Percentiles rank a stretch among this genome's conserved stretches.
phyloP scores from a whole-genome alignment of 768 basidiomycete species.

The Strobilomyces dryophilus region DNA sequence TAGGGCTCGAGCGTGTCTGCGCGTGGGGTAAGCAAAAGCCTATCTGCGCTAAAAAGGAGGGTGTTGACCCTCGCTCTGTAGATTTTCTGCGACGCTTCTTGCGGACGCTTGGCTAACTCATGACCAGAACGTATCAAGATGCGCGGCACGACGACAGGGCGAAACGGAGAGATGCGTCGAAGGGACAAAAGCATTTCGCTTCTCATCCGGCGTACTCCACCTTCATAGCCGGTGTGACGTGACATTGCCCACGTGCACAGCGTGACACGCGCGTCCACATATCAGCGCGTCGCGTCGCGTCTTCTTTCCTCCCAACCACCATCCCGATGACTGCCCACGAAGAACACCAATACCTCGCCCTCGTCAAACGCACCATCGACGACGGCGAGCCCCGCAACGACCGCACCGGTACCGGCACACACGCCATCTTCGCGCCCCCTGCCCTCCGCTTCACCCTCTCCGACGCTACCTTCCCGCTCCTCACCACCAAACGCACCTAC shows the following conservation, averaged over 20 bases:
- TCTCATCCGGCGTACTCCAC: neutral
- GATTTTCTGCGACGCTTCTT: conserved; percentile 11
- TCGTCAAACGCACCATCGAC: conserved; percentile 73
- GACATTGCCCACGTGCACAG: conserved; percentile 9
- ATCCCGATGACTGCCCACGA: conserved; percentile 48
- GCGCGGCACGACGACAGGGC: neutral
- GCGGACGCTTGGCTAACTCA: neutral
- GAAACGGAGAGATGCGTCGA: conserved; percentile 6
- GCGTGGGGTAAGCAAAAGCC: conserved; percentile 19
- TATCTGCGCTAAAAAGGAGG: conserved; percentile 27
- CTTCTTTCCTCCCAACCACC: conserved; percentile 6
- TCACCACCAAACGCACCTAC: conserved; percentile 96
- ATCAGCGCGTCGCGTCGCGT: conserved; percentile 7
- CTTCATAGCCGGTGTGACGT: conserved; percentile 8
- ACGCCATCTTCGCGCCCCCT: conserved; percentile 89
- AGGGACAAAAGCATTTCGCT: conserved; percentile 6
- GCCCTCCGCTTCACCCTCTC: conserved; percentile 85
- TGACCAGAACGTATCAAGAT: conserved; percentile 2
- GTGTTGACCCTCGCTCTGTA: conserved; percentile 23
- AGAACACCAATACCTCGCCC: conserved; percentile 84
- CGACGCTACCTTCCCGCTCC: conserved; percentile 71
- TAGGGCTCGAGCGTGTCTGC: conserved; percentile 19
- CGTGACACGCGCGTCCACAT: conserved; percentile 9
- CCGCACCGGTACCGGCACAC: conserved; percentile 92
- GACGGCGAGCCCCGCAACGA: conserved; percentile 79